phyloP scores from a whole-genome alignment of 805 yeast species.

The Candida montana region DNA sequence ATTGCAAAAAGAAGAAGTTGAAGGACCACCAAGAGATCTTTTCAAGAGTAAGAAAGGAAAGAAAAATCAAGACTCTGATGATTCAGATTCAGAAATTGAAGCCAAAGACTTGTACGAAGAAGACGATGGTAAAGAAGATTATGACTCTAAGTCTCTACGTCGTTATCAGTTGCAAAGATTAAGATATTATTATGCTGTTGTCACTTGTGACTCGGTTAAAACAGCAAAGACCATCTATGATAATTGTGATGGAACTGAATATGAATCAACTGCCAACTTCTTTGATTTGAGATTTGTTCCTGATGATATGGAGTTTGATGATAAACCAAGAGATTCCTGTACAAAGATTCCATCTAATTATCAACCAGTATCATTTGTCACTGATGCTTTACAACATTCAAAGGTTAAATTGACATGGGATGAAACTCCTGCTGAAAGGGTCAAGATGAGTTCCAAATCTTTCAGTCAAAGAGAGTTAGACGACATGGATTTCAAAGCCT shows the following conservation, averaged over 20 bases:
- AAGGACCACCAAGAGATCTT: slow-evolving; percentile 88
- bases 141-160: slow-evolving; percentile 77
- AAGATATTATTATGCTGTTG: slow-evolving; percentile 89
- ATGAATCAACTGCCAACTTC: slow-evolving; percentile 89
- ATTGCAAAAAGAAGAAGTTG: slow-evolving; percentile 81
- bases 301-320: slow-evolving; percentile 84
- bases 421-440: slow-evolving; percentile 90
- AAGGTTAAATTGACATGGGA: slow-evolving; percentile 98
- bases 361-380: slow-evolving; percentile 74
- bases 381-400: slow-evolving; percentile 95
- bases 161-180: slow-evolving; percentile 89
- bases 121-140: slow-evolving; percentile 77
- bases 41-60: slow-evolving; percentile 44
- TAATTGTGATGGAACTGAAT: slow-evolving; percentile 92
- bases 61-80: slow-evolving; percentile 39
- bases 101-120: slow-evolving; percentile 73
- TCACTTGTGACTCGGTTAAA: slow-evolving; percentile 65
- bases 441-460: slow-evolving; percentile 67
- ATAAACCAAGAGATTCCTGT: slow-evolving; percentile 70
- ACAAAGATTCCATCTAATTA: slow-evolving; percentile 67
- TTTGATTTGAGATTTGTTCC: slow-evolving; percentile 93
- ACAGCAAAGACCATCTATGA: slow-evolving; percentile 76
- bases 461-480: slow-evolving; percentile 86
- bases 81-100: slow-evolving; percentile 49
- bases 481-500: slow-evolving; percentile 89